Conservation (phyloP, 768 basidiomycete species). For the Podaxis rugospora region DNA sequence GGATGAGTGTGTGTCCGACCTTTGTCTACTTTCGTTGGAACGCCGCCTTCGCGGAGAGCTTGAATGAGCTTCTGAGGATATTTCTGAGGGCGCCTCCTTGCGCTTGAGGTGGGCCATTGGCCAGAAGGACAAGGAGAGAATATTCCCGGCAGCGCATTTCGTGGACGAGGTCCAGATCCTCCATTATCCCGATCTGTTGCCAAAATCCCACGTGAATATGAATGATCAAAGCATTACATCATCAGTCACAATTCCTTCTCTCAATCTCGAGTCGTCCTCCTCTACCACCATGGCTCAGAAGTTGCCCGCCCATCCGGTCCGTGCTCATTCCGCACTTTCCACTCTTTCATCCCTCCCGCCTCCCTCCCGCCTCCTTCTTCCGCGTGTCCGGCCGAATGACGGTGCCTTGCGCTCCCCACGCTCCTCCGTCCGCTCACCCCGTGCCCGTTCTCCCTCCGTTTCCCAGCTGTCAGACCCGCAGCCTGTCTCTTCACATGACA, state of each 20-base stretch:
- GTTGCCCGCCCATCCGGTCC: conserved; percentile 2
- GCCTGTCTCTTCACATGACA: conserved; percentile 14
- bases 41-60: background rate
- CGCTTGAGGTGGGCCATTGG: conserved; percentile 7
- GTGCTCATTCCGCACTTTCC: conserved; percentile 7
- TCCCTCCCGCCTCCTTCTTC: conserved; percentile 22
- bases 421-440: conserved; percentile 11
- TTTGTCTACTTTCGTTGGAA: background rate
- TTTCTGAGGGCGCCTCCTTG: background rate
- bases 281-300: background rate
- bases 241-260: background rate
- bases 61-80: background rate
- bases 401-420: conserved; percentile 10
- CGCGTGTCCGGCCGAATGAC: conserved; percentile 12
- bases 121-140: background rate
- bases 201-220: conserved; percentile 10
- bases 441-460: conserved; percentile 21
- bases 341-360: conserved; percentile 2
- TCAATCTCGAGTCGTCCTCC: background rate
- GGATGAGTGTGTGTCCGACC: background rate
- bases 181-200: conserved; percentile 7
- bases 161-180: background rate
- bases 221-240: background rate
- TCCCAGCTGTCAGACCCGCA: conserved; percentile 17
- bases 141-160: background rate